These are phyloP conservation scores for Sclerotinia borealis DNA, from an alignment of 2,329 filamentous ascomycete species.

Conservation along the genomic window DNA sequence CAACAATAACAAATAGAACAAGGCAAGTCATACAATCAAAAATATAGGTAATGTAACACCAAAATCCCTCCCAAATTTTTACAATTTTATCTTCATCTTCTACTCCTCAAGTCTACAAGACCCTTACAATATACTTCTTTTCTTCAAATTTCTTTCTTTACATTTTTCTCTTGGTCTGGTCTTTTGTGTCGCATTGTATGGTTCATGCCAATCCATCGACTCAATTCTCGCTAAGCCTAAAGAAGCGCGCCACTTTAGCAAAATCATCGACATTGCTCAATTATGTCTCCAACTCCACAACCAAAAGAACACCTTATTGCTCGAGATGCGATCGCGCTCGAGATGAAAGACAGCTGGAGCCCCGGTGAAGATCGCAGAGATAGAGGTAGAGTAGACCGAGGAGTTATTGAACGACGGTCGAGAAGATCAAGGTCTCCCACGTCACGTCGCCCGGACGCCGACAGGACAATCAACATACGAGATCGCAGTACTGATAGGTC, in stretches of 20 bases:
- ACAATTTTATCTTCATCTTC: background rate
- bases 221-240: slow-evolving; percentile 15
- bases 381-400: slow-evolving; percentile 37
- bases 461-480: slow-evolving; percentile 28
- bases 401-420: slow-evolving; percentile 28
- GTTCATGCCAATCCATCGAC: slow-evolving; percentile 14
- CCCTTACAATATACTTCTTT: background rate
- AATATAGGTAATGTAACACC: slow-evolving; percentile 12
- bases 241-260: slow-evolving; percentile 15
- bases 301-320: slow-evolving; percentile 13
- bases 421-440: slow-evolving; percentile 34
- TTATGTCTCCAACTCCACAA: slow-evolving; percentile 11
- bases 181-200: slow-evolving; percentile 12
- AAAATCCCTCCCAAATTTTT: background rate
- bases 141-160: background rate
- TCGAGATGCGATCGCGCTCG: slow-evolving; percentile 33
- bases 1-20: background rate
- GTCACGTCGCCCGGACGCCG: slow-evolving; percentile 32
- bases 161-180: background rate
- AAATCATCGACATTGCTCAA: slow-evolving; percentile 14
- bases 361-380: slow-evolving; percentile 38
- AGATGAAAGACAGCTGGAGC: slow-evolving; percentile 39
- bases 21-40: slow-evolving; percentile 13
- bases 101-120: background rate
- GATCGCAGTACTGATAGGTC: slow-evolving; percentile 30